Conservation (phyloP, 495 filamentous ascomycete species). For the Cladorrhinum samala region DNA sequence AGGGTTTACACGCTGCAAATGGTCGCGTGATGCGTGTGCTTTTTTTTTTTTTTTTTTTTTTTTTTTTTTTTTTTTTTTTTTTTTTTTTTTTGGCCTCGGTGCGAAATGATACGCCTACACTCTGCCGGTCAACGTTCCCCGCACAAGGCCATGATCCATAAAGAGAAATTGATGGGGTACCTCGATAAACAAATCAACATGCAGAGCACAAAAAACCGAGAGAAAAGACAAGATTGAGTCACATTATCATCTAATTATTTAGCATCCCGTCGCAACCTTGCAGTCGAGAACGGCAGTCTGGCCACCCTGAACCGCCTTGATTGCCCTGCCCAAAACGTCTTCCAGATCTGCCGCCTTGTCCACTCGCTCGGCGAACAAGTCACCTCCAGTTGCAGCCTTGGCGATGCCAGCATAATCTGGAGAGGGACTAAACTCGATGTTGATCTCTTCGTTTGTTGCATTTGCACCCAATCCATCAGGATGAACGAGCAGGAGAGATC, state of each 20-base stretch:
- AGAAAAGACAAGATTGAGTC: background rate
- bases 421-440: conserved; percentile 78
- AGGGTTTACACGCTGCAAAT: no score
- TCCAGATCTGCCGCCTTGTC: conserved; percentile 57
- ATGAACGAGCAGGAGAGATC: conserved; percentile 73
- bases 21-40: no score
- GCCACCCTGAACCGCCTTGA: conserved; percentile 61
- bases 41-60: no score
- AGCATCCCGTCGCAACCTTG: conserved; percentile 40
- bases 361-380: conserved; percentile 57
- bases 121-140: no score
- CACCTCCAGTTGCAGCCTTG: conserved; percentile 72
- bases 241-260: conserved; percentile 12
- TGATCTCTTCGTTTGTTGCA: conserved; percentile 77
- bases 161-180: no score
- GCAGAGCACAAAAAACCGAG: background rate
- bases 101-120: no score
- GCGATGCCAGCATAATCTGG: conserved; percentile 92
- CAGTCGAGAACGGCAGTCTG: conserved; percentile 60
- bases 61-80: no score
- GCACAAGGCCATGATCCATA: no score
- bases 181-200: no score
- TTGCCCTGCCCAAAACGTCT: conserved; percentile 55
- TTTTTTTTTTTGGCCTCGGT: no score
- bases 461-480: conserved; percentile 72